These are phyloP conservation scores for Clarireedia hainanense DNA, from an alignment of 2,329 filamentous ascomycete genomes.

Conservation along the genomic window DNA sequence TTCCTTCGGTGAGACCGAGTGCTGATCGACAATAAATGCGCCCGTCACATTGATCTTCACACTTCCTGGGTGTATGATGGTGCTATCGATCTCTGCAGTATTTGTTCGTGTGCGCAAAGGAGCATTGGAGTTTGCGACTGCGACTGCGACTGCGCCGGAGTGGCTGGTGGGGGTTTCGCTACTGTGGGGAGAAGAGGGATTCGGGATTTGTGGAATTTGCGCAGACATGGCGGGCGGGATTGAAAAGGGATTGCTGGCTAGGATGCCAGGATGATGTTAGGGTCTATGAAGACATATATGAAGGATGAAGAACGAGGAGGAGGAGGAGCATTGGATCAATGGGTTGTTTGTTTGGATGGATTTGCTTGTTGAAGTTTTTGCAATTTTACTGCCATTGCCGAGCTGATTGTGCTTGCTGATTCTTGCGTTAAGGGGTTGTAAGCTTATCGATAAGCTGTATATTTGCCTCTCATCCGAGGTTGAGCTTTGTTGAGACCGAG, in stretches of 20 bases:
- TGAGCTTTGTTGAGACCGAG: too few species aligned
- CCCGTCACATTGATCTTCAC: slow-evolving; percentile 96
- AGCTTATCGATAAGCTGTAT: too few species aligned
- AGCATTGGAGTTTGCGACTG: not conserved
- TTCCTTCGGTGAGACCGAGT: slow-evolving; percentile 46
- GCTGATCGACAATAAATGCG: slow-evolving; percentile 90
- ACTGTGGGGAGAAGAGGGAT: slow-evolving; percentile 1
- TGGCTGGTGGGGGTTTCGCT: slow-evolving; percentile 12
- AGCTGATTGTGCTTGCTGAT: too few species aligned
- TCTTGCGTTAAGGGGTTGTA: too few species aligned
- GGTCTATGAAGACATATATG: slow-evolving; percentile 8
- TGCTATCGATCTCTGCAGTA: slow-evolving; percentile 31
- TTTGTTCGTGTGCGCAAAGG: slow-evolving; percentile 25
- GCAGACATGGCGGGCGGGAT: slow-evolving; percentile 17
- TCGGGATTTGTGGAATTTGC: slow-evolving; percentile 12
- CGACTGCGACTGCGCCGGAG: slow-evolving; percentile 10
- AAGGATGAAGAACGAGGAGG: slow-evolving; percentile 1
- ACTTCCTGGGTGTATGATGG: slow-evolving; percentile 52
- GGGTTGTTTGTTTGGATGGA: not conserved
- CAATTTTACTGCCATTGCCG: too few species aligned
- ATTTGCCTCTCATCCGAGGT: too few species aligned
- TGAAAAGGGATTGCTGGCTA: slow-evolving; percentile 10
- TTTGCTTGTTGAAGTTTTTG: not conserved
- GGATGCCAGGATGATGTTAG: slow-evolving; percentile 12
- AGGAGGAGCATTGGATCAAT: not conserved